Base-by-base conservation (phyloP, 1,284 basidiomycete genomes). In the Cutaneotrichosporon sp. region DNA sequence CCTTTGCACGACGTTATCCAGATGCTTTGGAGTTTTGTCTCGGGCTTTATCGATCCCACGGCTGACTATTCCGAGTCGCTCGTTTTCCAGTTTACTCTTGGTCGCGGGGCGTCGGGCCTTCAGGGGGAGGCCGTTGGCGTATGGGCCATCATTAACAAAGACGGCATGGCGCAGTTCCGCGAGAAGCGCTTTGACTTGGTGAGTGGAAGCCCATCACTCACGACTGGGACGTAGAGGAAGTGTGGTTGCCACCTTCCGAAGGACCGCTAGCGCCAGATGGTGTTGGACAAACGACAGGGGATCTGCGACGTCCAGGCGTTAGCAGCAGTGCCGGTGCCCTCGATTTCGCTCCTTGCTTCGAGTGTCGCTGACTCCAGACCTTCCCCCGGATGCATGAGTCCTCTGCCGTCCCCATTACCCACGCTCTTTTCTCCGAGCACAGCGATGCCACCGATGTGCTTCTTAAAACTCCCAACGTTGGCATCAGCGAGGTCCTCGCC, bases 131-230 rank as follows among this genome's bases (percentile, higher is more conserved):
- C 75, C 66, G 31, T 84, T 51, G 90, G 89, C 66, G 87, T 92
- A 1, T 93, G 86, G 84, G 89, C 82, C 10, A 71, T 92, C 42
- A 84, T 91, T 26, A 79, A 82, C 38, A 93, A 93, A 78, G 81
- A 84, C 54, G 84, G 87, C 61, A 79, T 93, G 61, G 75, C 79
- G 55, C 76, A 77, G 26, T 80, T 89, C 64, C 84, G 83, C 71
- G 78, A 83, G 57, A 76, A 79, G 49, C 81, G 90, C 52, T 94
- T 88, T 86, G 90, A 93, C 73, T 71, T 93, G 69, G 90, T 93
- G 55, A 67, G 84, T 80, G n/a, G n/a, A n/a, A n/a, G n/a, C n/a
- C n/a, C n/a, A n/a, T n/a, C n/a, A n/a, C n/a, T n/a, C n/a, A n/a
- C n/a, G n/a, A n/a, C n/a, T n/a, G n/a, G n/a, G n/a, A n/a, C n/a